Evolutionary conservation across 768 basidiomycete species (phyloP), one percentile per base, ranked within the genome.

Genomic region (Boletus tomentosulus): DNA sequence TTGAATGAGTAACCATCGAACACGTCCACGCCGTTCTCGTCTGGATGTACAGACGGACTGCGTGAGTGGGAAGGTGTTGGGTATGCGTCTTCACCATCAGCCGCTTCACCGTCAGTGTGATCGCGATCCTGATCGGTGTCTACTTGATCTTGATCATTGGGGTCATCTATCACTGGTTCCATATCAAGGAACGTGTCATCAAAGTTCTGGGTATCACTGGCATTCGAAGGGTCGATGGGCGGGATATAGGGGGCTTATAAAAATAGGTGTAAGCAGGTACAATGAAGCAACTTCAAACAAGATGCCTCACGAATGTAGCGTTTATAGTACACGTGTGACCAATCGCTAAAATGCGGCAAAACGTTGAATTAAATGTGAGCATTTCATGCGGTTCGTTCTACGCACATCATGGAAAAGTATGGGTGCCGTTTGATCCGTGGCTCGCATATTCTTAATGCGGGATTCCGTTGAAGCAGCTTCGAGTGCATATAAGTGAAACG

Each of bases 1-100:
- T 91, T 92, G 79, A 91, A 97, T 44, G 89, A 92, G 71, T 97
- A 97, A 4, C 92, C 93, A 69, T 94, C 93, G 65, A 95, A 97
- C 30, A 95, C 84, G 68, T 94, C 92, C 16, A 83, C 74, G 25
- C 35, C 25, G 25, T 66, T 72, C 25, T 86, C 83, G 12, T 62
- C 69, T 2, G 73, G 68, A 19, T 77, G 80, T 10, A 85, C 78
- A 10, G 87, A 89, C 5, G 87, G 86, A 57, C 86, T 88, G 43
- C 88, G 83, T 7, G 87, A 87, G 64, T 88, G 87, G 6, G 85
- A 87, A 0, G 88, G 87, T 12, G 89, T 89, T n/a, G 86, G 80
- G 57, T 81, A 85, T 9, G 84, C 83, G 44, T 87, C 89, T 47
- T 88, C 86, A 35, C 84, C 86, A 62, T 90, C 88, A 1, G 80